A percentile compares a stretch with the other conserved stretches of the same genome.
Conservation (phyloP, 2,329 filamentous ascomycete species). For the Penicillium sp. region DNA sequence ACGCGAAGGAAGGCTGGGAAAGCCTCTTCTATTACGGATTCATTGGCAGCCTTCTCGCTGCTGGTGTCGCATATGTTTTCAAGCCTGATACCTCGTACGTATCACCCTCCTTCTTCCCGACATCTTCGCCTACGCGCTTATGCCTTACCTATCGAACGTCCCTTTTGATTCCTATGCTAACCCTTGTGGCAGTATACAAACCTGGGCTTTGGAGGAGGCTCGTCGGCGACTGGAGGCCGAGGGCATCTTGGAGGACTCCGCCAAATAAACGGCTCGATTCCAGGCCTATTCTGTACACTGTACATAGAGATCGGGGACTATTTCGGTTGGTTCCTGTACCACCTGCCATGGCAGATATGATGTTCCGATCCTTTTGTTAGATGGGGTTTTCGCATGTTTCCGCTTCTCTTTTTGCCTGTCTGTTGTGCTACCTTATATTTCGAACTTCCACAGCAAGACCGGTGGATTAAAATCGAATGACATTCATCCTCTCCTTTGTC, state of each 20-base stretch:
- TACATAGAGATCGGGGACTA: conserved; percentile 39
- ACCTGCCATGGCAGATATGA: conserved; percentile 29
- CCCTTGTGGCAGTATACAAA: conserved; percentile 72
- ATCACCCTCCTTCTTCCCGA: conserved; percentile 2
- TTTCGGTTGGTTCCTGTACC: conserved; percentile 29
- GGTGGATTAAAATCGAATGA: conserved; percentile 16
- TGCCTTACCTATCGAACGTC: not conserved
- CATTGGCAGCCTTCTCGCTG: conserved; percentile 68
- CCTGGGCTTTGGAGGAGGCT: conserved; percentile 97
- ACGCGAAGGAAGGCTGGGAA: conserved; percentile 96
- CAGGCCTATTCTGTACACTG: conserved; percentile 34
- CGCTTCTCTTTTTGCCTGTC: conserved; percentile 20
- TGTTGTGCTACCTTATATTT: conserved; percentile 22
- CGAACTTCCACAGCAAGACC: conserved; percentile 15
- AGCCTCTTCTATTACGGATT: conserved; percentile 78
- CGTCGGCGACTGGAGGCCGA: conserved; percentile 91
- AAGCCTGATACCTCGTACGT: conserved; percentile 99
- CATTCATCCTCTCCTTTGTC: not conserved
- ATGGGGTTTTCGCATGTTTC: conserved; percentile 32
- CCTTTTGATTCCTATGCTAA: conserved; percentile 16
- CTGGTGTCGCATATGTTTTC: conserved; percentile 78
- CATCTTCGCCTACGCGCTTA: not conserved
- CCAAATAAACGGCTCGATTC: conserved; percentile 40
- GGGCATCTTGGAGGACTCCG: conserved; percentile 81
- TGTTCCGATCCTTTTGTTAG: conserved; percentile 31